Evolutionary conservation across 2,329 filamentous ascomycete genomes (phyloP), one percentile per base, ranked within the genome.

Genomic region (Rasamsonia emersonii): DNA sequence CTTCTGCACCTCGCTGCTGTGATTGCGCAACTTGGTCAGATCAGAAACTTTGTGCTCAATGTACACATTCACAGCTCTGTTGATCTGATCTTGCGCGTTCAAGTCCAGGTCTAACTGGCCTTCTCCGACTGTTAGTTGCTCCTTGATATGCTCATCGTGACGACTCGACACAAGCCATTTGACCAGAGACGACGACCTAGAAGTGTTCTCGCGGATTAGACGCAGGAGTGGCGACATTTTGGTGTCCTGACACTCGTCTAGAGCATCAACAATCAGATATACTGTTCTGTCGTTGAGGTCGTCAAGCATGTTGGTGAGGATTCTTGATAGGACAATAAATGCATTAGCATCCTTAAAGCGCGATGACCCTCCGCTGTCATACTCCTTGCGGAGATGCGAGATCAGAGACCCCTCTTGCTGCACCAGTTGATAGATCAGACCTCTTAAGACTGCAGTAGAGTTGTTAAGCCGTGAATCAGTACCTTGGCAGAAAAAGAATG

Each of bases 201-300:
- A n/a, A n/a, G n/a, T n/a, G n/a, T n/a, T n/a, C n/a, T n/a, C n/a
- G n/a, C n/a, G n/a, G n/a, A n/a, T n/a, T n/a, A n/a, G n/a, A n/a
- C n/a, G n/a, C n/a, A n/a, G n/a, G n/a, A n/a, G n/a, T n/a, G n/a
- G n/a, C n/a, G n/a, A n/a, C n/a, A n/a, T n/a, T 37, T 23, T 11
- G 34, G 26, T 10, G 30, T 36, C 24, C 43, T 28, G 36, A 38
- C 62, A 68, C 41, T 71, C 65, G 35, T 72, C 65, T 1, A 71
- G 58, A 1, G 64, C 66, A 44, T 71, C 64, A 25, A 72, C 44
- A 9, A 69, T 37, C 3, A 72, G 31, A 37, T 52, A 53, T 0
- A 47, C 50, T 0, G 9, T 38, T 1, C 44, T 10, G 3, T 61
- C 32, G 4, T 9, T 44, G 3, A 39, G 33, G 25, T 68, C 60